These are phyloP conservation scores for Picea sitchensis DNA, from an alignment of 75 land plant genomes.

Conservation along the genomic window DNA sequence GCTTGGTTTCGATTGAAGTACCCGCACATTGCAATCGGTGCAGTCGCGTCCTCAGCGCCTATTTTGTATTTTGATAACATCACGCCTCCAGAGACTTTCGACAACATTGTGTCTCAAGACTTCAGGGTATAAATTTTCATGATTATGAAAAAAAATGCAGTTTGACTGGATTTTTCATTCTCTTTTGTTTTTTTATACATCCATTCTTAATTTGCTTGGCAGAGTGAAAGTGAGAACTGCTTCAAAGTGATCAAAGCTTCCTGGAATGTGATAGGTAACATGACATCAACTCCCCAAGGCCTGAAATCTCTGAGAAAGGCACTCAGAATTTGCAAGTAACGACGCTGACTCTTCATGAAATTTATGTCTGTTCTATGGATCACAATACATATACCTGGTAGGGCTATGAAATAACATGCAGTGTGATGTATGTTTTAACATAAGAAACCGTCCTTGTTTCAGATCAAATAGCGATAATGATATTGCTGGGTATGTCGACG, in stretches of 20 bases:
- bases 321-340: slow-evolving; percentile 30
- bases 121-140: slow-evolving; percentile 43
- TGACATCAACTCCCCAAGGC: slow-evolving; percentile 12
- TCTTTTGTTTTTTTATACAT: neutral
- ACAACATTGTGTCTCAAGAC: slow-evolving; percentile 45
- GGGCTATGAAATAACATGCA: too few relatives aligned
- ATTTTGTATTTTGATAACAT: slow-evolving; percentile 64
- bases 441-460: neutral
- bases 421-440: neutral
- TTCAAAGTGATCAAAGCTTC: slow-evolving; percentile 19
- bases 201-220: too few relatives aligned
- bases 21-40: slow-evolving; percentile 82
- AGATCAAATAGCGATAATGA: neutral
- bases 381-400: too few relatives aligned
- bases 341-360: neutral
- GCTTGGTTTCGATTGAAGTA: slow-evolving; percentile 90
- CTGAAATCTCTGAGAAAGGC: slow-evolving; percentile 19
- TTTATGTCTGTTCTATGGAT: neutral
- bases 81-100: slow-evolving; percentile 43
- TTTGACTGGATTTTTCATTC: neutral
- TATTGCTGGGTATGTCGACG: neutral
- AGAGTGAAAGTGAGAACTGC: slow-evolving; percentile 14
- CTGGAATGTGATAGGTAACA: slow-evolving; percentile 19
- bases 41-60: slow-evolving; percentile 85
- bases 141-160: neutral